Evolutionary conservation across 73 alveolate species (phyloP).

Genomic region (Paramecium sexaurelia): DNA sequence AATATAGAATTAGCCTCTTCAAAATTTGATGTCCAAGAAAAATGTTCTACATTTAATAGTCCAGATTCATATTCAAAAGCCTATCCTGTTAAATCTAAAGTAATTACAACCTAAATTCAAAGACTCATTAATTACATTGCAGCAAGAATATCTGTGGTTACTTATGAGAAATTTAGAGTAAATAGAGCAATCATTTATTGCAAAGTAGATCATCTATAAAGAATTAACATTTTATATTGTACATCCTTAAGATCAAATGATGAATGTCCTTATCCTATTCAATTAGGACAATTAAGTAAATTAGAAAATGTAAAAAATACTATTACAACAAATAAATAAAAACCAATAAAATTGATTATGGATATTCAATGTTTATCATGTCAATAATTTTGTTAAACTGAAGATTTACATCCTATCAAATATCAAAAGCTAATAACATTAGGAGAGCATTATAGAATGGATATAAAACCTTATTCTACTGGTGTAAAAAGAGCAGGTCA

Average conservation of each 20-base stretch:
- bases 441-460: conserved; percentile 30
- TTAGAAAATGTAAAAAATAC: conserved; percentile 17
- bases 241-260: conserved; percentile 36
- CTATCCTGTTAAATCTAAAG: conserved; percentile 24
- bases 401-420: neutral
- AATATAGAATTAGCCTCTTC: neutral
- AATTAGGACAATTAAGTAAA: neutral
- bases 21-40: conserved; percentile 40
- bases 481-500: neutral
- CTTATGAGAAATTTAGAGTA: conserved; percentile 26
- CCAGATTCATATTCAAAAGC: conserved; percentile 25
- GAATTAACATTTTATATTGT: conserved; percentile 22
- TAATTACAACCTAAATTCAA: neutral
- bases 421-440: neutral
- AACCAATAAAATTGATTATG: neutral
- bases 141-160: neutral
- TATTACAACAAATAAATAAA: neutral
- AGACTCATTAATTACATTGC: neutral
- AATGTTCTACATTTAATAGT: conserved; percentile 53
- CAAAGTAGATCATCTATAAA: neutral
- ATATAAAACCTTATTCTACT: conserved; percentile 18
- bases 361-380: neutral
- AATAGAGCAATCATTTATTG: conserved; percentile 27
- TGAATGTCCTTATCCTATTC: conserved; percentile 37
- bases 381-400: neutral